Base-by-base conservation (phyloP, 208 protist genomes). In the Leishmania amazonensis region DNA sequence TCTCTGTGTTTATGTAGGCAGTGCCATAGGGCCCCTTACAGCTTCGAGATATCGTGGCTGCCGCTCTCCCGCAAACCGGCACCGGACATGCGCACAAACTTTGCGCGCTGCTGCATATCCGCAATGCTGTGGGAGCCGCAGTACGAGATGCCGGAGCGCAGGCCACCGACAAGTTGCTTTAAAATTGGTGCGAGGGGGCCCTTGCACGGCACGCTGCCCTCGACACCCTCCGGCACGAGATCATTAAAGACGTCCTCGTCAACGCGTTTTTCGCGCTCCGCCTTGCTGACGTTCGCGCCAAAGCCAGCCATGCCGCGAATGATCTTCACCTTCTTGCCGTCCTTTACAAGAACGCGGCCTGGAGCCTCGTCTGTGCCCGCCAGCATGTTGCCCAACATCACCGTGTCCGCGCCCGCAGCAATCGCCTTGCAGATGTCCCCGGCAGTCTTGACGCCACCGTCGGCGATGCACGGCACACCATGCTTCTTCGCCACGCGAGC, bases 221-320 rank as follows among this genome's bases (percentile, higher is more conserved):
- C 93, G 70, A 98, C 95, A 2, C 95, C 95, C 74, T 98, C 95
- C 51, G 95, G 95, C 78, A 96, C 94, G 57, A 98, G 90, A 35
- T 95, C 91, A 53, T 88, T 89, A 81, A 98, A 98, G 65, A 97
- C 89, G 75, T 97, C 93, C 78, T 97, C 94, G 72, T 97, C 89
- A 24, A 88, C 65, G 40, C 88, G 87, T 68, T 91, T 83, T 83
- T 98, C 93, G n/a, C 95, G 91, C 87, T 97, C 93, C 13, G 91
- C 91, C 86, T 97, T 98, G 87, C 92, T 95, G 78, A 98, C 84
- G 84, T 98, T 98, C 6, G 95, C 95, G 51, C 93, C 95, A 76
- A 93, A 98, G 67, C 95, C 95, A 19, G 95, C 95, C 95, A 98
- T 98, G 74, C 95, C 95, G 31, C 95, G 92, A 73, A 98, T 96